phyloP scores from a whole-genome alignment of 768 basidiomycete genomes.

The Leccinum uliginosum region DNA sequence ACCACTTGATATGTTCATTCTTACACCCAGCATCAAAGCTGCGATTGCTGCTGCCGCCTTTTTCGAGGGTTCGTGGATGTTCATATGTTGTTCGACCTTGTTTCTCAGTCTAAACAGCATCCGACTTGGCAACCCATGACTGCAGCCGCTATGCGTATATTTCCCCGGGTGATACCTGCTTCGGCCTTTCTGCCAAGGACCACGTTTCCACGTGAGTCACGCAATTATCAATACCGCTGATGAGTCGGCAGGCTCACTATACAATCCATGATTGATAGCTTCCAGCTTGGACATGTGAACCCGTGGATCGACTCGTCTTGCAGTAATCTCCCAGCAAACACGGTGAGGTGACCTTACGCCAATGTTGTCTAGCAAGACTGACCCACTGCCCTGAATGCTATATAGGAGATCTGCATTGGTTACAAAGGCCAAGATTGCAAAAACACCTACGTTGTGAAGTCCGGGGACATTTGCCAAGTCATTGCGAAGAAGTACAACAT shows the following conservation, averaged over 20 bases:
- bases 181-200: neutral
- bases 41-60: neutral
- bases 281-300: conserved; percentile 58
- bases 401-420: conserved; percentile 51
- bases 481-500: neutral
- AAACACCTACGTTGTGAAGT: neutral
- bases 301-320: conserved; percentile 29
- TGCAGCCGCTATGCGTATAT: neutral
- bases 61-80: neutral
- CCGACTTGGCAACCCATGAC: neutral
- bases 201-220: neutral
- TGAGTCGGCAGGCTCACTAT: neutral
- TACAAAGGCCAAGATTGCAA: conserved; percentile 51
- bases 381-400: neutral
- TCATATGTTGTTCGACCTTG: neutral
- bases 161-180: neutral
- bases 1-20: neutral
- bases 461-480: neutral
- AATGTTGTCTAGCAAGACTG: neutral
- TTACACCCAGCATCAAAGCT: neutral
- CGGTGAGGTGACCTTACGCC: conserved; percentile 21
- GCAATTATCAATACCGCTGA: neutral
- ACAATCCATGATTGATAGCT: conserved; percentile 29
- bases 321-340: too few species aligned
- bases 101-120: neutral